Conservation (phyloP, 2,329 filamentous ascomycete species). For the Cordyceps fumosorosea region DNA sequence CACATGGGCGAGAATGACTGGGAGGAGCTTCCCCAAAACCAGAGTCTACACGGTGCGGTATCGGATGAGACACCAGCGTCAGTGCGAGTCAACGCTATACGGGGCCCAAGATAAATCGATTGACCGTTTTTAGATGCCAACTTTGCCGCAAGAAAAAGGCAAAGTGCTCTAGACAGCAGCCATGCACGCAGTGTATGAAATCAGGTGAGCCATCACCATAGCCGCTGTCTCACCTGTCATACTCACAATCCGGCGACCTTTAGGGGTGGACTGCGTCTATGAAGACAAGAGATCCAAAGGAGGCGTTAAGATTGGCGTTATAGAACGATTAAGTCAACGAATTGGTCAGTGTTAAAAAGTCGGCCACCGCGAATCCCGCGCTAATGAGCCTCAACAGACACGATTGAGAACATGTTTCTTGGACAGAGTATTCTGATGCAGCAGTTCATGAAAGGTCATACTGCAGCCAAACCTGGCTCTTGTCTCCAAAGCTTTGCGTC, state of each 20-base stretch:
- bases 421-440: conserved; percentile 31
- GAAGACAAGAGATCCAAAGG: conserved; percentile 27
- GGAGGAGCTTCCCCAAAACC: not conserved
- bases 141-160: conserved; percentile 39
- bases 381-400: conserved; percentile 18
- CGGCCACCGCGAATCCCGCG: not conserved
- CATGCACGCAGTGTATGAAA: conserved; percentile 34
- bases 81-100: not conserved
- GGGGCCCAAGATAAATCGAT: not conserved
- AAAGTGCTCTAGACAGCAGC: conserved; percentile 35
- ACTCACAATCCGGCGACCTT: not conserved
- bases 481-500: not conserved
- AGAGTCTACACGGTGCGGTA: not conserved
- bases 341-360: conserved; percentile 20
- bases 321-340: conserved; percentile 29
- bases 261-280: conserved; percentile 27
- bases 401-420: conserved; percentile 33
- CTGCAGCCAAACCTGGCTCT: not conserved
- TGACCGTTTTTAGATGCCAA: conserved; percentile 24
- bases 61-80: conserved; percentile 9
- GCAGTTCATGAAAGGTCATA: conserved; percentile 22
- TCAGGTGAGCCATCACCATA: conserved; percentile 20
- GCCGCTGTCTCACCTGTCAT: not conserved
- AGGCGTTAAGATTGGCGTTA: conserved; percentile 27
- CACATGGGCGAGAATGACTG: not conserved